Evolutionary conservation across 2,329 filamentous ascomycete genomes (phyloP).

Genomic region (Xylaria sp.): DNA sequence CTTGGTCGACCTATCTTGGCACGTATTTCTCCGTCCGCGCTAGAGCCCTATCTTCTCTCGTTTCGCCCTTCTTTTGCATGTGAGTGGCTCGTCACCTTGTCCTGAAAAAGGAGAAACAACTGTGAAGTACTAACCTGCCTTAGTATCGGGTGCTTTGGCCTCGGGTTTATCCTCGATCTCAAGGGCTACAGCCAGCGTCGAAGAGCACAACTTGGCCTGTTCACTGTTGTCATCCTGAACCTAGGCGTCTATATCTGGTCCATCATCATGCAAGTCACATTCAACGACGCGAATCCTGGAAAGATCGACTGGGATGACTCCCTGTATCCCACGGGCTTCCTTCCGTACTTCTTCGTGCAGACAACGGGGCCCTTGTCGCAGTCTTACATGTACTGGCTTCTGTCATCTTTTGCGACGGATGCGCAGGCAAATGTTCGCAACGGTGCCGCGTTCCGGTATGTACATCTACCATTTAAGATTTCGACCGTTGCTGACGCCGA

Average conservation of each 20-base stretch:
- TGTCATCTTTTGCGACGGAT: conserved; percentile 46
- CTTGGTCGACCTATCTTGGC: conserved; percentile 49
- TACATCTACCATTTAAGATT: neutral
- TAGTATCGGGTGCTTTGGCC: conserved; percentile 50
- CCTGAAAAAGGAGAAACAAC: neutral
- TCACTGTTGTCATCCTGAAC: conserved; percentile 48
- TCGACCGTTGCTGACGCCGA: neutral
- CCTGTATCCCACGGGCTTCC: conserved; percentile 45
- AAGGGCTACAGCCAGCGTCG: conserved; percentile 45
- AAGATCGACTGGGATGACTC: conserved; percentile 50
- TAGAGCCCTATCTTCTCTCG: conserved; percentile 47
- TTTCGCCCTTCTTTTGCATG: conserved; percentile 54
- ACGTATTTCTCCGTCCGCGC: conserved; percentile 49
- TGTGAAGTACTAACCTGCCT: too few relatives aligned
- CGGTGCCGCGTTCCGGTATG: conserved; percentile 42
- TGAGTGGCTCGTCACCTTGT: conserved; percentile 22
- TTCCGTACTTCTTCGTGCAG: conserved; percentile 53
- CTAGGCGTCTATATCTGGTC: conserved; percentile 54
- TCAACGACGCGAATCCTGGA: conserved; percentile 43
- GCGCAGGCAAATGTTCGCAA: conserved; percentile 47
- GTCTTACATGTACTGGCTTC: conserved; percentile 49
- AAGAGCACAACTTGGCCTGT: conserved; percentile 49
- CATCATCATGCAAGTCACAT: conserved; percentile 49
- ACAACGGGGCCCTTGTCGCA: conserved; percentile 45
- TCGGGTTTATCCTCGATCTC: conserved; percentile 49